These are phyloP conservation scores for Pseudogymnoascus verrucosus DNA, from an alignment of 2,329 filamentous ascomycete genomes.

Conservation along the genomic window DNA sequence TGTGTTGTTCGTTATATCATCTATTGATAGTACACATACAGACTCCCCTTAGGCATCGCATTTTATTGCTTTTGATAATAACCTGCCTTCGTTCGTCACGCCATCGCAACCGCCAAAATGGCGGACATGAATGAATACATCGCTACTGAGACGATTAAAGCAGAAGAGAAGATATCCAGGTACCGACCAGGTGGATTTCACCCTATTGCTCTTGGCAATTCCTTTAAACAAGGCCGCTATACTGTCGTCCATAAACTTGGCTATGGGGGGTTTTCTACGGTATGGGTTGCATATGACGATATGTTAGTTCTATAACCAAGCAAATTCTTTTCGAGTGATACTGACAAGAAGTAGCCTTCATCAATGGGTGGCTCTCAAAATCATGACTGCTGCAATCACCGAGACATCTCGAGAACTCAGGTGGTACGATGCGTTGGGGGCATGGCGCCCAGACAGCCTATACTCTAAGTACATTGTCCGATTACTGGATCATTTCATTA, in stretches of 20 bases:
- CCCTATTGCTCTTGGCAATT: slow-evolving; percentile 21
- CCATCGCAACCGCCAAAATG: background rate
- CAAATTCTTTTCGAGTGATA: background rate
- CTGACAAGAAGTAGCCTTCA: background rate
- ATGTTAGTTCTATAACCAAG: background rate
- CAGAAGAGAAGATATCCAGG: background rate
- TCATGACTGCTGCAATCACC: background rate
- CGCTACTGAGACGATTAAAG: background rate
- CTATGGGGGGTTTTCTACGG: slow-evolving; percentile 18
- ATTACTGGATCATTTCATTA: slow-evolving; percentile 27
- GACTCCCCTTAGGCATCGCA: background rate
- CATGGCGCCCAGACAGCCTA: slow-evolving; percentile 12
- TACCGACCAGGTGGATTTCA: slow-evolving; percentile 19
- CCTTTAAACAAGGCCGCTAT: slow-evolving; percentile 14
- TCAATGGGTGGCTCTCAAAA: slow-evolving; percentile 8
- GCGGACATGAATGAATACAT: background rate
- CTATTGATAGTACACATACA: background rate
- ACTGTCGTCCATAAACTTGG: slow-evolving; percentile 22
- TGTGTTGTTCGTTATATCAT: background rate
- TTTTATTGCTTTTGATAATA: background rate
- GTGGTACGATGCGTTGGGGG: background rate
- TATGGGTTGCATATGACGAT: slow-evolving; percentile 22
- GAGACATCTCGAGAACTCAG: slow-evolving; percentile 2
- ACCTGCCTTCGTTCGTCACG: background rate
- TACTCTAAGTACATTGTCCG: slow-evolving; percentile 23